Evolutionary conservation across 192 early-diverging fungal genomes (phyloP), one percentile per base, ranked within the genome.

Genomic region (Dissophora globulifera): DNA sequence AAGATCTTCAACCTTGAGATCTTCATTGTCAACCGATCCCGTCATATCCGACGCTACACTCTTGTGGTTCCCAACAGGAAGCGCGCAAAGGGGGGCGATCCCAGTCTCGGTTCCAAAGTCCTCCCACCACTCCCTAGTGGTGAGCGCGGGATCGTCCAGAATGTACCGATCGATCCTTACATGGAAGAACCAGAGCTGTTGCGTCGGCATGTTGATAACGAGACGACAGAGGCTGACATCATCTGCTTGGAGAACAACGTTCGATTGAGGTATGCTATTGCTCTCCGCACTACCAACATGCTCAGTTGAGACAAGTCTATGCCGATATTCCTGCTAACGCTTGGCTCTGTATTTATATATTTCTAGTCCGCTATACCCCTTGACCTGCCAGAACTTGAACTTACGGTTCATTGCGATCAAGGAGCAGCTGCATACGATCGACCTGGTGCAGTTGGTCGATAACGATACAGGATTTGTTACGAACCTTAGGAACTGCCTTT

Each of bases 391-490:
- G 74, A 84, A 79, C 20, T 58, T 86, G 25, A 70, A 84, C 55
- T 47, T 88, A n/a, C 79, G 82, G 27, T 88, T 88, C 43, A 84
- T 88, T 64, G 84, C 86, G 3, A 81, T 88, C 51, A 84, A 83
- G 57, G 86, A 88, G 42, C 70, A 79, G 26, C 31, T 88, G 31
- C 86, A 88, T 50, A 78, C 83, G 15, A 83, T 88, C 51, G 86
- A 88, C 61, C 47, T 86, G 2, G 79, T 88, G 2, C 84, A 86
- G 43, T 51, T 88, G 7, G 84, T 88, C 11, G 86, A 88, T 46
- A 79, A 82, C 49, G 86, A 88, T 53, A 88, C 86, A 10, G 86
- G 86, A 46, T 88, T 88, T 62, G 85, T 84, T 1, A 84, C 83
- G 16, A 88, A 88, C 51, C 40, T 88, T 40, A 64, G 86, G 12